A percentile compares a stretch with the other conserved stretches of the same genome.
Evolutionary conservation across 1,284 basidiomycete species (phyloP).

Genomic region (Tilletiopsis washingtonensis): DNA sequence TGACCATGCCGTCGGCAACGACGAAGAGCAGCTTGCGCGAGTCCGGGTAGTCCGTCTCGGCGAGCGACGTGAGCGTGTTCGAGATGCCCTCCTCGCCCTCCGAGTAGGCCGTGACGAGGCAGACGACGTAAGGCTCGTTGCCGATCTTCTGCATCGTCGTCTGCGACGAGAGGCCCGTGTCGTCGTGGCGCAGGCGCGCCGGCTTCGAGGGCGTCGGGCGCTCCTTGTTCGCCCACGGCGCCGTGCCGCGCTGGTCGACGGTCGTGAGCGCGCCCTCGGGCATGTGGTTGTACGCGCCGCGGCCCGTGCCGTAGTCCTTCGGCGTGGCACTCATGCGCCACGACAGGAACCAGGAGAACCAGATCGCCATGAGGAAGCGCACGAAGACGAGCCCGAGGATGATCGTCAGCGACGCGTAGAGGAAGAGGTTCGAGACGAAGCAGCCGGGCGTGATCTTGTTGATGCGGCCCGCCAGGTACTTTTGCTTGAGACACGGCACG

Average conservation of each 20-base stretch:
- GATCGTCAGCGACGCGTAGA: slow-evolving; percentile 83
- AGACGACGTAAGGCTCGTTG: slow-evolving; percentile 79
- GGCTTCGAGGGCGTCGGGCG: slow-evolving; percentile 23
- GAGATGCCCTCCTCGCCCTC: slow-evolving; percentile 88
- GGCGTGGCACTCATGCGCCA: slow-evolving; percentile 50
- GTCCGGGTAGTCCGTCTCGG: slow-evolving; percentile 81
- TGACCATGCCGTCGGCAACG: slow-evolving; percentile 98
- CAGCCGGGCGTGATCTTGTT: slow-evolving; percentile 95
- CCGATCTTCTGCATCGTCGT: slow-evolving; percentile 33
- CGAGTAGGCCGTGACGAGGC: slow-evolving; percentile 94
- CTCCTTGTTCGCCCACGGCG: slow-evolving; percentile 63
- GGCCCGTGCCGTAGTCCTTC: slow-evolving; percentile 47
- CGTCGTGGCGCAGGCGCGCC: slow-evolving; percentile 15
- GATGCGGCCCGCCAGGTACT: slow-evolving; percentile 69
- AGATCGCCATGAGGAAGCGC: slow-evolving; percentile 89
- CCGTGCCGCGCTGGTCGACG: slow-evolving; percentile 77
- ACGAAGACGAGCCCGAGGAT: slow-evolving; percentile 82
- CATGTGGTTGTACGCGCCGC: slow-evolving; percentile 85
- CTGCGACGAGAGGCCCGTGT: slow-evolving; percentile 8
- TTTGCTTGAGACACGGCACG: slow-evolving; percentile 35
- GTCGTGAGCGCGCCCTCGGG: slow-evolving; percentile 88
- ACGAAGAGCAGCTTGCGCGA: slow-evolving; percentile 84
- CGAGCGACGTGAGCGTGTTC: slow-evolving; percentile 86
- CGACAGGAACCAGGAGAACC: slow-evolving; percentile 96
- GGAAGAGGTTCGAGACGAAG: slow-evolving; percentile 79